These are phyloP conservation scores for Incumbomyces lentus DNA, from an alignment of 2,329 filamentous ascomycete genomes.

Conservation along the genomic window DNA sequence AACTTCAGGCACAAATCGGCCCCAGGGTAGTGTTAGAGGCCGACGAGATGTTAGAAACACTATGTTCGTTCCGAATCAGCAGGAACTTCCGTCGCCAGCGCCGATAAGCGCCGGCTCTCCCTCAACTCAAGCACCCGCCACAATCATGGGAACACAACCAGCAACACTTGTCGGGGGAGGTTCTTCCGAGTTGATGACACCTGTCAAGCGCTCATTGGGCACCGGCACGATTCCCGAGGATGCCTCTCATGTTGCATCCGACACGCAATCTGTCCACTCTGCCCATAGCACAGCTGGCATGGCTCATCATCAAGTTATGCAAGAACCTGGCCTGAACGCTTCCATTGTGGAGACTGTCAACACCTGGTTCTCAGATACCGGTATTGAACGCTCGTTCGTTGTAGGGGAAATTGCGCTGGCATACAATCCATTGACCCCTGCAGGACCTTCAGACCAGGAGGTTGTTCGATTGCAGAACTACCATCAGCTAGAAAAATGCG, in stretches of 20 bases:
- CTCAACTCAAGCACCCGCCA: slow-evolving; percentile 19
- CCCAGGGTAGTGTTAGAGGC: slow-evolving; percentile 68
- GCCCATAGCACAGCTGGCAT: slow-evolving; percentile 59
- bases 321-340: slow-evolving; percentile 67
- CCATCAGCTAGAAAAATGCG: slow-evolving; percentile 76
- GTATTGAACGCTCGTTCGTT: slow-evolving; percentile 60
- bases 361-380: slow-evolving; percentile 67
- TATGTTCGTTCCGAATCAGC: slow-evolving; percentile 57
- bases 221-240: slow-evolving; percentile 33
- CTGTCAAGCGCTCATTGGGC: slow-evolving; percentile 9
- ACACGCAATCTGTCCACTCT: slow-evolving; percentile 85
- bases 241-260: slow-evolving; percentile 59
- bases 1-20: slow-evolving; percentile 49
- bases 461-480: slow-evolving; percentile 82
- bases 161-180: slow-evolving; percentile 26
- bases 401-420: slow-evolving; percentile 82
- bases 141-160: slow-evolving; percentile 9
- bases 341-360: slow-evolving; percentile 90
- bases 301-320: slow-evolving; percentile 72
- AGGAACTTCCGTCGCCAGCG: slow-evolving; percentile 22
- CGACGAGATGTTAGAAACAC: slow-evolving; percentile 88
- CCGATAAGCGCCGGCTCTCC: slow-evolving; percentile 5
- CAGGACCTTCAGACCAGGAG: slow-evolving; percentile 39
- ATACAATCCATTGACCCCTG: slow-evolving; percentile 50
- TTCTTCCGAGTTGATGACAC: slow-evolving; percentile 1